Evolutionary conservation across 495 filamentous ascomycete genomes (phyloP).

Genomic region (Penicillium ochrochloron): DNA sequence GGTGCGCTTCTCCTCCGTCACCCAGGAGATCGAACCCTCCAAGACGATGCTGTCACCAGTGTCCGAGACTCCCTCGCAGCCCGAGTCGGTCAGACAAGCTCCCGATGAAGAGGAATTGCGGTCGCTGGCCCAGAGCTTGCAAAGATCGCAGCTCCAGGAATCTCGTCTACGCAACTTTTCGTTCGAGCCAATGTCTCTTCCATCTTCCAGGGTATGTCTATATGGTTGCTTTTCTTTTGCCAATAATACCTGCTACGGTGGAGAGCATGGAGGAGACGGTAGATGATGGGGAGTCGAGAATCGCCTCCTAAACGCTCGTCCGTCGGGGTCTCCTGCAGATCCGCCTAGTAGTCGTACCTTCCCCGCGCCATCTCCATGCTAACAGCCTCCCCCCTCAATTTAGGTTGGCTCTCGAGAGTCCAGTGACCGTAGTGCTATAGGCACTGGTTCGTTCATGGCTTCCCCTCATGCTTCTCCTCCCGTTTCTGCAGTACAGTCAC

Average conservation of each 20-base stretch:
- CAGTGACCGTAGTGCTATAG: conserved; percentile 48
- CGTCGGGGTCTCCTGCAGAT: conserved; percentile 3
- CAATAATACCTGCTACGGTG: neutral
- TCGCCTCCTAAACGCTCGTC: neutral
- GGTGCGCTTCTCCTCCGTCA: conserved; percentile 82
- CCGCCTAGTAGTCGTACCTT: neutral
- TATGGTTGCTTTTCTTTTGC: neutral
- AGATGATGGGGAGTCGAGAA: neutral
- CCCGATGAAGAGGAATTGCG: conserved; percentile 64
- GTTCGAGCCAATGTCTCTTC: conserved; percentile 86
- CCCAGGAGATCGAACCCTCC: conserved; percentile 71
- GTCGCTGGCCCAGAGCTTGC: conserved; percentile 71
- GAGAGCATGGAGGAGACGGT: neutral
- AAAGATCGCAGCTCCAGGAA: conserved; percentile 76
- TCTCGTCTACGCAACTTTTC: conserved; percentile 81
- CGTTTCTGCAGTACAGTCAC: conserved; percentile 75
- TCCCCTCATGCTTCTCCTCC: conserved; percentile 55
- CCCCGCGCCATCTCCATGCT: conserved; percentile 10
- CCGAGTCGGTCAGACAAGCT: conserved; percentile 40
- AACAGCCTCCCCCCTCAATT: conserved; percentile 16
- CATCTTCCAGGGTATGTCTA: conserved; percentile 77
- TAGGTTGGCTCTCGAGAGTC: conserved; percentile 56
- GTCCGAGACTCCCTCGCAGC: conserved; percentile 26
- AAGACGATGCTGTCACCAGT: conserved; percentile 39
- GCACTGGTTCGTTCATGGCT: conserved; percentile 42